These are phyloP conservation scores for Musa schizocarpa DNA, from an alignment of 176 grass and related monocot species.

Conservation along the genomic window DNA sequence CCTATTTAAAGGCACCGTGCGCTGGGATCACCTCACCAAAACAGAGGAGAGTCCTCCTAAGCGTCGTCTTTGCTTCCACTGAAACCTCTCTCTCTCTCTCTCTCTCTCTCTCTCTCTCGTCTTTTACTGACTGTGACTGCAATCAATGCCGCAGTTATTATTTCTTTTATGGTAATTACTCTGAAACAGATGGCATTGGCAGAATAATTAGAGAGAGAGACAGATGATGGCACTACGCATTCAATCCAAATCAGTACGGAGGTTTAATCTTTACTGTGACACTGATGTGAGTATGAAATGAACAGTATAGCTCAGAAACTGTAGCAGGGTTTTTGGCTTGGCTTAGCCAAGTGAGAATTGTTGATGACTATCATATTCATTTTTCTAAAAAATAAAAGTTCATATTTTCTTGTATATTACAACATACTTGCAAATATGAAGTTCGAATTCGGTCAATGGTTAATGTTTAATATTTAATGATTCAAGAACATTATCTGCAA, in stretches of 20 bases:
- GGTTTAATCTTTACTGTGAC: conserved; percentile 2
- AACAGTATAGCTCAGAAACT: too few species aligned
- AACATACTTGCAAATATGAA: too few species aligned
- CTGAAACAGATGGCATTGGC: not conserved
- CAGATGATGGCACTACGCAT: not conserved
- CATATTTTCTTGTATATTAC: too few species aligned
- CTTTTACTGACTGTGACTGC: not conserved
- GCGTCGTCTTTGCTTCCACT: not conserved
- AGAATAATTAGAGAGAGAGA: not conserved
- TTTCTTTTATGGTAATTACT: conserved; percentile 1
- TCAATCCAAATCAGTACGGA: not conserved
- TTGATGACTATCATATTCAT: too few species aligned
- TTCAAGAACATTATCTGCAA: too few species aligned
- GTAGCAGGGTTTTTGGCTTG: too few species aligned
- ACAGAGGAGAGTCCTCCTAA: not conserved
- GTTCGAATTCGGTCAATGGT: too few species aligned
- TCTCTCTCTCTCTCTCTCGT: not conserved
- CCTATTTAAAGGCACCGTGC: conserved; percentile 4
- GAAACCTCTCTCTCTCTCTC: not conserved
- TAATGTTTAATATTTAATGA: too few species aligned
- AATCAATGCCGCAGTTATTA: not conserved
- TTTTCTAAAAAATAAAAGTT: too few species aligned
- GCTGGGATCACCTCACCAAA: not conserved
- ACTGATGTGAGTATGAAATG: not conserved
- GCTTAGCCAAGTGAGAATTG: too few species aligned